Conservation (phyloP, 2,329 filamentous ascomycete genomes). For the Neonectria coccinea region DNA sequence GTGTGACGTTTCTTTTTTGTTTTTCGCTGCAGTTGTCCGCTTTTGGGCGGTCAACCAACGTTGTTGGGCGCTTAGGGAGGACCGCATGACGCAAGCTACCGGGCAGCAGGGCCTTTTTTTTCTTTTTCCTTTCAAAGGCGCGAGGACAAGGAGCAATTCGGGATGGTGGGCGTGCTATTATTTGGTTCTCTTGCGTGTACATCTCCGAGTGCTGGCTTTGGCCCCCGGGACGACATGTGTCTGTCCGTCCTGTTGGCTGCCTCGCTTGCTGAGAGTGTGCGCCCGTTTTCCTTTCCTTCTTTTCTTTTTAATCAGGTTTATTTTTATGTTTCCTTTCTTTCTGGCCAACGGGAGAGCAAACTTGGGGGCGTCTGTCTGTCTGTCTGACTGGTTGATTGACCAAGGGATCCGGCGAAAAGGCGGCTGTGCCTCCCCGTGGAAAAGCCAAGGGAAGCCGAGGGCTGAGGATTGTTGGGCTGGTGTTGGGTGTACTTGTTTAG, state of each 20-base stretch:
- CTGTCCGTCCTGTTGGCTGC: background rate
- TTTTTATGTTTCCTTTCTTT: background rate
- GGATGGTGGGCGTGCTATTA: slow-evolving; percentile 4
- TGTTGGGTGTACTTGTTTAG: slow-evolving; percentile 40
- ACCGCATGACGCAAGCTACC: slow-evolving; percentile 29
- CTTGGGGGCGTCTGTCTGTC: slow-evolving; percentile 28
- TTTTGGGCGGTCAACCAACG: slow-evolving; percentile 36
- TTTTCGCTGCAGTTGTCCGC: slow-evolving; percentile 34
- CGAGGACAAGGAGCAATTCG: slow-evolving; percentile 4
- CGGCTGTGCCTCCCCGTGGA: slow-evolving; percentile 26
- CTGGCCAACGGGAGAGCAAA: slow-evolving; percentile 1
- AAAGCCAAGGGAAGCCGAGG: slow-evolving; percentile 16
- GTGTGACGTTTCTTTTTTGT: slow-evolving; percentile 36
- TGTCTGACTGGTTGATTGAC: slow-evolving; percentile 33
- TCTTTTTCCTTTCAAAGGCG: background rate
- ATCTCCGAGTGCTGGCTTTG: background rate
- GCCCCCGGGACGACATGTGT: background rate
- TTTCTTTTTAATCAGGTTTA: background rate
- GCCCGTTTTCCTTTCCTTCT: background rate
- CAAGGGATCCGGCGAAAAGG: slow-evolving; percentile 26
- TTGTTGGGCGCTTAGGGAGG: slow-evolving; percentile 32
- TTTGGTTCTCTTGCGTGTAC: slow-evolving; percentile 1
- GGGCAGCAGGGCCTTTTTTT: slow-evolving; percentile 8
- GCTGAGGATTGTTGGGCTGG: slow-evolving; percentile 35
- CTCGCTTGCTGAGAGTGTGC: background rate